Evolutionary conservation across 345 rosid species (phyloP).

Genomic region (Diplotaxis tenuifolia): DNA sequence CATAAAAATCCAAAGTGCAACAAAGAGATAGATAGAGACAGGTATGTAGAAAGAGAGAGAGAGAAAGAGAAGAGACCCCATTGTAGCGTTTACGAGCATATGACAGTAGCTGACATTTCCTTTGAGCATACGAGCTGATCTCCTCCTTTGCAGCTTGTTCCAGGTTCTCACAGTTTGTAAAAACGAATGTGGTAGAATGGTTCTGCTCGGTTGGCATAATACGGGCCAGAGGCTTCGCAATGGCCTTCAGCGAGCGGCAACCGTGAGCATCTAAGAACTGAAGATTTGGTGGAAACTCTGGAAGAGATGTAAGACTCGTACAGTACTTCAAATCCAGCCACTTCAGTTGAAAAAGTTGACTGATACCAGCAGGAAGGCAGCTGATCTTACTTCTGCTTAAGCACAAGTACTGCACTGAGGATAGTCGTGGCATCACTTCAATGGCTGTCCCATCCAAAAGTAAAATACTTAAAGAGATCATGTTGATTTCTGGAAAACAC

Average conservation of each 20-base stretch:
- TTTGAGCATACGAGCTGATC: background rate
- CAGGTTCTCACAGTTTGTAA: background rate
- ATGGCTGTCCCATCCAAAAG: background rate
- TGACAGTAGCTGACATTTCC: background rate
- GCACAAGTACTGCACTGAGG: background rate
- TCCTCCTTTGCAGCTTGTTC: background rate
- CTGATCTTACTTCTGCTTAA: background rate
- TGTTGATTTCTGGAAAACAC: background rate
- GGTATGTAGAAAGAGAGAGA: too few species aligned
- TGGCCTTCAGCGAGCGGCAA: background rate
- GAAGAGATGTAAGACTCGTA: background rate
- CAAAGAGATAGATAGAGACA: too few species aligned
- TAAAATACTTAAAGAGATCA: background rate
- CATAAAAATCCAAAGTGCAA: too few species aligned
- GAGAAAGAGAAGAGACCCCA: too few species aligned
- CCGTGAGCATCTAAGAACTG: constrained; percentile 7
- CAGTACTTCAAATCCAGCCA: background rate
- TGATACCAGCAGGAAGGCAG: background rate
- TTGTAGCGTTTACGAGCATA: background rate
- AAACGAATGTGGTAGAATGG: background rate
- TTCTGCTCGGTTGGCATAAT: background rate
- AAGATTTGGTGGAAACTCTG: background rate
- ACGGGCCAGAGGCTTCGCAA: background rate
- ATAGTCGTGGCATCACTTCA: background rate
- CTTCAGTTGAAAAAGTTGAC: background rate